These are phyloP conservation scores for Fusarium nurragi DNA, from an alignment of 2,329 filamentous ascomycete genomes.

Conservation along the genomic window DNA sequence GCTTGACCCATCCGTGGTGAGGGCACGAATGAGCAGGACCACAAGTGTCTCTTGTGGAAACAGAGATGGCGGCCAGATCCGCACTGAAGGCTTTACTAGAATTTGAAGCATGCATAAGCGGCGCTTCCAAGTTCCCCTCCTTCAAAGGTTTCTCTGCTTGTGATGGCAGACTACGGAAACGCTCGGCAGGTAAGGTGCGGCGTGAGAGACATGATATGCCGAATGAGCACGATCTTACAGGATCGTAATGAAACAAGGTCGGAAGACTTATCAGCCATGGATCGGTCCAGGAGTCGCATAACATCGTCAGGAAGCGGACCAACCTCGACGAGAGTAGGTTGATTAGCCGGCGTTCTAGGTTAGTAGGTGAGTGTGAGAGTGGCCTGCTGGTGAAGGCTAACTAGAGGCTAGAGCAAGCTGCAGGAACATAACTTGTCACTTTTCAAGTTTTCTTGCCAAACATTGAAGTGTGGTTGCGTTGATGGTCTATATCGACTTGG, in stretches of 20 bases:
- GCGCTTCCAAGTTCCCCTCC: constrained; percentile 30
- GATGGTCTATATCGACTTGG: constrained; percentile 16
- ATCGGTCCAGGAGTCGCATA: constrained; percentile 28
- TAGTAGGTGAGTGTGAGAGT: constrained; percentile 16
- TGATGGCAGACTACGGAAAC: constrained; percentile 26
- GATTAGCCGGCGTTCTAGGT: constrained; percentile 14
- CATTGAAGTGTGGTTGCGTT: constrained; percentile 10
- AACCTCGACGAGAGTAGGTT: constrained; percentile 18
- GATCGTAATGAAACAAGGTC: constrained; percentile 26
- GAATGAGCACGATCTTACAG: constrained; percentile 8
- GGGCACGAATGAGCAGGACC: constrained; percentile 40
- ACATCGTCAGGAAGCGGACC: constrained; percentile 22
- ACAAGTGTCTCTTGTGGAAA: constrained; percentile 32
- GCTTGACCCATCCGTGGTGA: constrained; percentile 21
- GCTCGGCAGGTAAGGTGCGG: constrained; percentile 19
- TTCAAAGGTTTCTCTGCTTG: constrained; percentile 15
- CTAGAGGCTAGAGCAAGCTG: constrained; percentile 13
- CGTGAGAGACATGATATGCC: constrained; percentile 13
- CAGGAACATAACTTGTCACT: constrained; percentile 39
- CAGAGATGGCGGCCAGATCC: constrained; percentile 35
- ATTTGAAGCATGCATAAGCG: constrained; percentile 47
- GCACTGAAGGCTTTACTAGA: constrained; percentile 35
- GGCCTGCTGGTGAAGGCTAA: constrained; percentile 17
- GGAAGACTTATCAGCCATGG: constrained; percentile 32
- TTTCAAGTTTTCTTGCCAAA: constrained; percentile 24